These are phyloP conservation scores for Wickerhamomyces tratensis DNA, from an alignment of 805 yeast genomes.

Conservation along the genomic window DNA sequence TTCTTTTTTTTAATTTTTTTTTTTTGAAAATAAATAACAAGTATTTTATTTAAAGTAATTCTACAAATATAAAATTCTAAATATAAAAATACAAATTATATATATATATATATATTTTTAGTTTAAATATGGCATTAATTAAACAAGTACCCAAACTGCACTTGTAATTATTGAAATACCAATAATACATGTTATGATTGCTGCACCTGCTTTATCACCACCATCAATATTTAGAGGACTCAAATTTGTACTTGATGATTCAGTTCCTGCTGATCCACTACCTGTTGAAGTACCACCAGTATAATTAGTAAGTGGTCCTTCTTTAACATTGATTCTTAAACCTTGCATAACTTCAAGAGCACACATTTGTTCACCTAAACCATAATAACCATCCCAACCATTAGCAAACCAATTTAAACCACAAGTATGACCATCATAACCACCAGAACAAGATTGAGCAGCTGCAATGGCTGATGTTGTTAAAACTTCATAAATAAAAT, in stretches of 20 bases:
- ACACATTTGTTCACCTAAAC: slow-evolving; percentile 78
- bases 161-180: slow-evolving; percentile 30
- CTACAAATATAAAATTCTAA: no score
- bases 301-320: slow-evolving; percentile 48
- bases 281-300: slow-evolving; percentile 64
- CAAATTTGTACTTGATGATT: slow-evolving; percentile 23
- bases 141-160: slow-evolving; percentile 29
- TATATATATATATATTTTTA: no score
- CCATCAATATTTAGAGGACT: slow-evolving; percentile 26
- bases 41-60: no score
- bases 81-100: no score
- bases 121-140: no score
- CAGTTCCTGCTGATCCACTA: slow-evolving; percentile 54
- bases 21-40: no score
- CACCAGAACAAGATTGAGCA: slow-evolving; percentile 73
- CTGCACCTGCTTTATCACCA: slow-evolving; percentile 55
- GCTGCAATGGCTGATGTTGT: slow-evolving; percentile 58
- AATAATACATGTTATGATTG: slow-evolving; percentile 48
- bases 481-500: slow-evolving; percentile 34
- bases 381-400: slow-evolving; percentile 60
- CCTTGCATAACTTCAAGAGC: slow-evolving; percentile 54
- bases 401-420: slow-evolving; percentile 59
- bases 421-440: slow-evolving; percentile 73
- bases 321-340: slow-evolving; percentile 23
- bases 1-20: no score